phyloP scores from a whole-genome alignment of 73 alveolate genomes.

The Tetrahymena borealis region DNA sequence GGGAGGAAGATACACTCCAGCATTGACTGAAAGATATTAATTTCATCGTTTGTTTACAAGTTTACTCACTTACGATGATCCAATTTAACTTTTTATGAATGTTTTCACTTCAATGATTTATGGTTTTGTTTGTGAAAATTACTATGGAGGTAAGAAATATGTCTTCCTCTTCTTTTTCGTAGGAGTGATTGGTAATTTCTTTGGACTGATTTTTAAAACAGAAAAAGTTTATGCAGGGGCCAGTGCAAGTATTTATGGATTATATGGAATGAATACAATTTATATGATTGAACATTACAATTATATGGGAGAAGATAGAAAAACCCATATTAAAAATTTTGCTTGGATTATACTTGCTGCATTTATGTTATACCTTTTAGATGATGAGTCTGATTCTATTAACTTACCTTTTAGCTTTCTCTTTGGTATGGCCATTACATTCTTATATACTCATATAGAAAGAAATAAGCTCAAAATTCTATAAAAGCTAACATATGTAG shows the following conservation, averaged over 20 bases:
- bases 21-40: background rate
- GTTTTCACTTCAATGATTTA: background rate
- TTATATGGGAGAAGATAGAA: background rate
- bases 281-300: background rate
- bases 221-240: background rate
- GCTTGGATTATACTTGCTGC: background rate
- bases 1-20: conserved; percentile 1
- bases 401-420: background rate
- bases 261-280: background rate
- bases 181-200: background rate
- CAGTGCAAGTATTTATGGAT: background rate
- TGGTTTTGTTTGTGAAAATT: background rate
- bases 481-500: background rate
- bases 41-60: background rate
- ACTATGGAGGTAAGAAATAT: background rate
- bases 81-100: background rate
- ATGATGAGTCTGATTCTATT: background rate
- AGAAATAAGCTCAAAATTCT: background rate
- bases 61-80: background rate
- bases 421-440: background rate
- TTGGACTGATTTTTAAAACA: background rate
- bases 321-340: background rate
- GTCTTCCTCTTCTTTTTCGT: background rate
- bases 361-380: background rate
- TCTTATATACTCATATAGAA: background rate